Conservation (phyloP, 2,329 filamentous ascomycete species). For the Talaromyces marneffei region DNA sequence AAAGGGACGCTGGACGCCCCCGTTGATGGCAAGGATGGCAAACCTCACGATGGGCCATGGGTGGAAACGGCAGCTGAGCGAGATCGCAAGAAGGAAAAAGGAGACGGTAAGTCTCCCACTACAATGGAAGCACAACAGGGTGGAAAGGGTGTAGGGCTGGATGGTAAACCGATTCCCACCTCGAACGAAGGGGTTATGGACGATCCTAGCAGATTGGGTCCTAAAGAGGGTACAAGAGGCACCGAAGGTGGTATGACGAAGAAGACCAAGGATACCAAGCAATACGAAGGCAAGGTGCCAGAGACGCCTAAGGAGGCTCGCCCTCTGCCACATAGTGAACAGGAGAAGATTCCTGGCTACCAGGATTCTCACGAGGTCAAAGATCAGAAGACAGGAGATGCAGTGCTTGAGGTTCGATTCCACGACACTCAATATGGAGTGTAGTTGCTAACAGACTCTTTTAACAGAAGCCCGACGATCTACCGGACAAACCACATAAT, state of each 20-base stretch:
- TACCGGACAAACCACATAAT: constrained; percentile 73
- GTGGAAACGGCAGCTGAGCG: constrained; percentile 46
- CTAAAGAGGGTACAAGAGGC: constrained; percentile 80
- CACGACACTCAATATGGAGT: not conserved
- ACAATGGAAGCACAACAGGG: constrained; percentile 18
- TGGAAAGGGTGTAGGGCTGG: constrained; percentile 36
- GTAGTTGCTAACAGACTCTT: not conserved
- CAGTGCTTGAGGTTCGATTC: constrained; percentile 50
- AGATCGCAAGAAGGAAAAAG: constrained; percentile 38
- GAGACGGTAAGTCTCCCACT: constrained; percentile 28
- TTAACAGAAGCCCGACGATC: constrained; percentile 71
- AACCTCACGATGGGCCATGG: constrained; percentile 81
- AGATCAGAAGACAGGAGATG: constrained; percentile 38
- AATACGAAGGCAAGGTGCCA: constrained; percentile 67
- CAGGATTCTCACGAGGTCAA: constrained; percentile 36
- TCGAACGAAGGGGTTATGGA: constrained; percentile 83
- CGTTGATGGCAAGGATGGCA: constrained; percentile 87
- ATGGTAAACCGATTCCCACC: constrained; percentile 43
- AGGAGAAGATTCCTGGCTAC: constrained; percentile 55
- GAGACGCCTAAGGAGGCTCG: constrained; percentile 80
- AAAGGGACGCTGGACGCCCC: constrained; percentile 72
- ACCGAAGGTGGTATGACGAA: constrained; percentile 85
- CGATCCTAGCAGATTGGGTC: constrained; percentile 67
- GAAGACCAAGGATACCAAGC: constrained; percentile 71
- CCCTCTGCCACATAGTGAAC: constrained; percentile 73